These are phyloP conservation scores for Emmonsiellopsis sp. DNA, from an alignment of 2,329 filamentous ascomycete species.

Conservation along the genomic window DNA sequence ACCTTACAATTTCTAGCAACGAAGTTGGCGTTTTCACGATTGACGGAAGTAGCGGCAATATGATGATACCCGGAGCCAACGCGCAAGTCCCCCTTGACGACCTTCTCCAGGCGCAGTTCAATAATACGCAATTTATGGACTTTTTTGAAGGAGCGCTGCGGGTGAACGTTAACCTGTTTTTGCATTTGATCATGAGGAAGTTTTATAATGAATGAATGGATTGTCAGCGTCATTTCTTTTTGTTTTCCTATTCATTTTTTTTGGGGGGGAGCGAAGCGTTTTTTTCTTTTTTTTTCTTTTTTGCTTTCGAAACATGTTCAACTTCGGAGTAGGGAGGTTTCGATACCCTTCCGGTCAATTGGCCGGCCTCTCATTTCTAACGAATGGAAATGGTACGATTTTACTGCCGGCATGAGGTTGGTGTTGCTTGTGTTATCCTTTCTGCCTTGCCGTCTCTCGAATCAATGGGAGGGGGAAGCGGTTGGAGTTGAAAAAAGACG, in stretches of 20 bases:
- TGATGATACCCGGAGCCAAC: constrained; percentile 91
- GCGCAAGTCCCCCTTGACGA: constrained; percentile 86
- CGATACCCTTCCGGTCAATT: no score
- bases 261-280: no score
- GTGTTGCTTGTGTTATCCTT: background rate
- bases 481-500: constrained; percentile 1
- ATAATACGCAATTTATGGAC: constrained; percentile 92
- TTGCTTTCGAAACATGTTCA: background rate
- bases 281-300: background rate
- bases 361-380: no score
- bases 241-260: background rate
- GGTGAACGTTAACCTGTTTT: constrained; percentile 90
- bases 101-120: constrained; percentile 90
- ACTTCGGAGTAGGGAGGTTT: no score
- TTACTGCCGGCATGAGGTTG: background rate
- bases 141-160: constrained; percentile 80
- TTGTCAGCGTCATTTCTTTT: background rate
- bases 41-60: constrained; percentile 81
- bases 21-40: constrained; percentile 89
- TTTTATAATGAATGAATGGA: constrained; percentile 55
- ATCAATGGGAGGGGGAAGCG: background rate
- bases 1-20: constrained; percentile 89
- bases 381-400: background rate
- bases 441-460: background rate
- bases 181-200: constrained; percentile 98